Conservation (phyloP, 768 basidiomycete genomes). For the Auricularia sp. region DNA sequence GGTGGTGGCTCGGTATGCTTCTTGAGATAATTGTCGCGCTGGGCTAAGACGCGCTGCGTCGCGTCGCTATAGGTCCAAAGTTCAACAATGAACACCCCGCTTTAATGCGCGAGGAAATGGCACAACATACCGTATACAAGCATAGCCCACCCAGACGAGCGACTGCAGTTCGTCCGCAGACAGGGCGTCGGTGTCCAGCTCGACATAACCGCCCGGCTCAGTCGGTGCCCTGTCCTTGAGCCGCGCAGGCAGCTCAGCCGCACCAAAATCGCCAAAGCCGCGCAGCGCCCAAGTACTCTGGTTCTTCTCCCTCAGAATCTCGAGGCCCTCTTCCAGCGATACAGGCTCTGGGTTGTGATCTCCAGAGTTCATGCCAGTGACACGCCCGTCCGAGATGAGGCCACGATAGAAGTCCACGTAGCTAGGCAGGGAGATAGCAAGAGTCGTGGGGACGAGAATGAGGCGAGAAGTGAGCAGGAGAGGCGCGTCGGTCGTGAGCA, state of each 20-base stretch:
- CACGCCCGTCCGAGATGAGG: background rate
- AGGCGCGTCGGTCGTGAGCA: background rate
- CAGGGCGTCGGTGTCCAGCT: background rate
- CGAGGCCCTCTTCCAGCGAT: background rate
- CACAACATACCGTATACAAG: background rate
- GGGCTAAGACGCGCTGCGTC: background rate
- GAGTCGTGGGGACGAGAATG: background rate
- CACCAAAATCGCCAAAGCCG: background rate
- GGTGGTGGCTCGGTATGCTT: background rate
- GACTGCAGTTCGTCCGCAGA: background rate
- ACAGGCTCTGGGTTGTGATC: background rate
- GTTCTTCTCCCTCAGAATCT: background rate
- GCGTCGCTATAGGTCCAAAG: background rate
- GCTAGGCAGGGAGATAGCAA: background rate
- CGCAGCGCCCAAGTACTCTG: background rate
- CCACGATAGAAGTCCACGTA: background rate
- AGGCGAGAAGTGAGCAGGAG: background rate
- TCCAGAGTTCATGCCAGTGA: background rate
- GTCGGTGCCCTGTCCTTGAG: background rate
- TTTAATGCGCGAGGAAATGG: background rate
- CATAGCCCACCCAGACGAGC: background rate
- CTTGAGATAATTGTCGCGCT: background rate
- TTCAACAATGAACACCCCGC: no score
- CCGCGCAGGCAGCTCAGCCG: background rate
- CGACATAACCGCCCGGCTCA: background rate